A percentile compares a stretch with the other conserved stretches of the same genome.
Conservation (phyloP, 1,139 yeast genomes). For the Geotrichum siamense region DNA sequence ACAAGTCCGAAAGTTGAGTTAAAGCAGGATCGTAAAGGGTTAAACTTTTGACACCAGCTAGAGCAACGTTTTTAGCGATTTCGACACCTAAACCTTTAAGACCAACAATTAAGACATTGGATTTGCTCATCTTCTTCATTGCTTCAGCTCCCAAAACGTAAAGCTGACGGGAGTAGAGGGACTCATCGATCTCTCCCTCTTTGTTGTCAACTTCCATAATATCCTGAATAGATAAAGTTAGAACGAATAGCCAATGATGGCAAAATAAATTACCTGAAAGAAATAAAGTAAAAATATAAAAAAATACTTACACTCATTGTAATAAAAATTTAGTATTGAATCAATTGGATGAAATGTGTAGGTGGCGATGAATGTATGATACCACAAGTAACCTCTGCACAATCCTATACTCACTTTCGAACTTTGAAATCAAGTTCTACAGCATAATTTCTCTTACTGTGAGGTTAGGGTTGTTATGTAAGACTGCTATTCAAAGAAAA, state of each 20-base stretch:
- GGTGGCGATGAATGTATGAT: too few species aligned
- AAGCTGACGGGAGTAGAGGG: slow-evolving; percentile 18
- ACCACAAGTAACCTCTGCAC: too few species aligned
- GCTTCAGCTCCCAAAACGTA: slow-evolving; percentile 94
- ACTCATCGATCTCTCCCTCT: slow-evolving; percentile 19
- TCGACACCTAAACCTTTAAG: slow-evolving; percentile 89
- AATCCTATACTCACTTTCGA: too few species aligned
- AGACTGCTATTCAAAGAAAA: too few species aligned
- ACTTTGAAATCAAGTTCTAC: too few species aligned
- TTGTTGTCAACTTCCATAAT: slow-evolving; percentile 17
- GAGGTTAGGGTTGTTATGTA: too few species aligned
- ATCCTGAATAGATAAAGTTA: slow-evolving; percentile 12
- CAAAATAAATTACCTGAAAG: not conserved
- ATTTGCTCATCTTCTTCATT: slow-evolving; percentile 91
- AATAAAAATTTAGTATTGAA: too few species aligned
- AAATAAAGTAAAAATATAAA: not conserved
- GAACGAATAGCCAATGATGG: slow-evolving; percentile 2
- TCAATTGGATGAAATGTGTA: too few species aligned
- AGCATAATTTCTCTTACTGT: too few species aligned
- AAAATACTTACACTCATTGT: slow-evolving; percentile 11
- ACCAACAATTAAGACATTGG: slow-evolving; percentile 84
- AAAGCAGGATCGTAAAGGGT: slow-evolving; percentile 78
- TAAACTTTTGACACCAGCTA: slow-evolving; percentile 94
- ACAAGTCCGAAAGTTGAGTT: slow-evolving; percentile 62
- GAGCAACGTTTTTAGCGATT: slow-evolving; percentile 90